Evolutionary conservation across 768 basidiomycete genomes (phyloP), one percentile per base, ranked within the genome.

Genomic region (Ramaria sp.): DNA sequence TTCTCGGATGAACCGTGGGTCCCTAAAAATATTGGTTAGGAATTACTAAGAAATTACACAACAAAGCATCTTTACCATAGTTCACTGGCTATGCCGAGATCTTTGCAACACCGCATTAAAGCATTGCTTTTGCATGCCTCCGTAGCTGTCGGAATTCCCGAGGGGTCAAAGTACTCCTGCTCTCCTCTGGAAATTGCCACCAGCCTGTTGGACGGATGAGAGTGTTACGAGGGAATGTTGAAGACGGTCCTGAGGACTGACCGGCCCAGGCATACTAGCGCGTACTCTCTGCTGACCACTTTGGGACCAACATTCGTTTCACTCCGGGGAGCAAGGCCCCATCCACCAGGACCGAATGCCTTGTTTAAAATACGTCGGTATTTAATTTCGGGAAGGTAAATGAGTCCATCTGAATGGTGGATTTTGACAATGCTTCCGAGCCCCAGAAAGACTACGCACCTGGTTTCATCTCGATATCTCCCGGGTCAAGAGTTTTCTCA

Each of bases 81-180:
- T 71, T 97, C 95, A 68, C 91, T 93, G 0, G 95, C 95, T 62
- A 98, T 78, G 11, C 95, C 95, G 41, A 98, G 73, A 66, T 98
- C 95, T 67, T 98, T 98, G 73, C 91, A 93, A 69, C 95, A 97
- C 33, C 95, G 77, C 94, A 97, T 96, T 31, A 98, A 74, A 0
- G 95, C 95, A 61, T 98, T 98, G 66, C 89, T 91, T 71, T 97
- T 98, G 73, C 88, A 91, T 0, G 86, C 91, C 68, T 98, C 95
- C 0, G 88, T 89, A 0, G 95, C 95, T 0, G 95, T 98, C 1
- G 95, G 81, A 51, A 98, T 83, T 13, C 92, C 91, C 0, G 79
- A 78, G 7, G 88, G 85, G 64, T 94, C 92, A 63, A 97, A 98
- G 70, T 93, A 97, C 63, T 96, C 91, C 63, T 97, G 93, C 72